Conservation (phyloP, 805 yeast genomes). For the Soucietia sequanensis region DNA sequence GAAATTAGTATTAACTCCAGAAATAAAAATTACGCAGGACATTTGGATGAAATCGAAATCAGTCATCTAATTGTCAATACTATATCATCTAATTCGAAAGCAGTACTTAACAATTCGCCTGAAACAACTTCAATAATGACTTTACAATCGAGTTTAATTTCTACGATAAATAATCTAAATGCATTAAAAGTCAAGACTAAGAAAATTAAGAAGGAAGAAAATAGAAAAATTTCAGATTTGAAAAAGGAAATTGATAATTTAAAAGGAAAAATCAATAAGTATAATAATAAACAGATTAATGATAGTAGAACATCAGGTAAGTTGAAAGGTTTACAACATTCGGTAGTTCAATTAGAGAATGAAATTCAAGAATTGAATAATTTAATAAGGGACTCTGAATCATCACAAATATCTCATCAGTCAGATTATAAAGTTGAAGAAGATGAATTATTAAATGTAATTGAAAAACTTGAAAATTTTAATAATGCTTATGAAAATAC, state of each 20-base stretch:
- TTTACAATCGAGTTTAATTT: constrained; percentile 29
- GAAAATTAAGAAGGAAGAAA: constrained; percentile 38
- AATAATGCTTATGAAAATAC: constrained; percentile 22
- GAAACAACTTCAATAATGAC: constrained; percentile 28
- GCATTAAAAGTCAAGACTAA: constrained; percentile 22
- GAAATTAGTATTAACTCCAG: constrained; percentile 28
- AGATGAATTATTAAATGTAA: constrained; percentile 15
- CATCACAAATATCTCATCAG: constrained; percentile 10
- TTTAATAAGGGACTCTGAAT: constrained; percentile 13
- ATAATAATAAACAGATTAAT: constrained; percentile 18
- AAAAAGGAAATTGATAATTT: constrained; percentile 32
- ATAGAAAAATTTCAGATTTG: constrained; percentile 30
- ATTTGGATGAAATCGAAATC: constrained; percentile 10
- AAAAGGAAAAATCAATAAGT: constrained; percentile 22
- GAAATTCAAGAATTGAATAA: constrained; percentile 27
- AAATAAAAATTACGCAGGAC: background rate
- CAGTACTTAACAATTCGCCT: constrained; percentile 23
- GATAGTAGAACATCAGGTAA: constrained; percentile 36
- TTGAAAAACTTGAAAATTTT: constrained; percentile 19
- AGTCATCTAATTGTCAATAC: constrained; percentile 32
- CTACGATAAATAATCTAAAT: constrained; percentile 27
- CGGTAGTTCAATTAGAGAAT: constrained; percentile 35
- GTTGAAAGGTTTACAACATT: constrained; percentile 38
- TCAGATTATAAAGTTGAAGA: constrained; percentile 18
- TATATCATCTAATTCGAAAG: constrained; percentile 15